Conservation (phyloP, 108 stramenopile genomes). For the Fragilaria crotonensis region DNA sequence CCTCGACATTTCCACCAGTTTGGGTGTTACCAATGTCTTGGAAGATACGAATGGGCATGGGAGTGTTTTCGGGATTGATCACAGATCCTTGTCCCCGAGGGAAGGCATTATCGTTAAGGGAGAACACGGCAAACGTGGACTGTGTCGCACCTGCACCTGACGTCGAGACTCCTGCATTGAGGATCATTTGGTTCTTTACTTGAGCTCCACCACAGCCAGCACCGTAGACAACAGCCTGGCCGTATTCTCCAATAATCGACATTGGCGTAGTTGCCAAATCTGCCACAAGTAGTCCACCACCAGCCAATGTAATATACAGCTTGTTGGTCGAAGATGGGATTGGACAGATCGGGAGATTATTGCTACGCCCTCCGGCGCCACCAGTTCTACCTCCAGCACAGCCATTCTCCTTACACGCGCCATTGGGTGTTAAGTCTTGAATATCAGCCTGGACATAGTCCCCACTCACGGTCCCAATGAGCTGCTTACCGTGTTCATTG, state of each 20-base stretch:
- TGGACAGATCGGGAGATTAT: conserved; percentile 32
- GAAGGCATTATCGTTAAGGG: conserved; percentile 11
- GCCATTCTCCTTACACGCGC: conserved; percentile 20
- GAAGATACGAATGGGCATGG: conserved; percentile 5
- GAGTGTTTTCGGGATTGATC: background rate
- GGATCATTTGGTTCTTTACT: conserved; percentile 4
- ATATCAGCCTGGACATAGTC: conserved; percentile 12
- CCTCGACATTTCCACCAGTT: conserved; percentile 13
- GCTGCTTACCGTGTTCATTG: conserved; percentile 17
- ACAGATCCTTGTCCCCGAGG: background rate
- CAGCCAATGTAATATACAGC: conserved; percentile 16
- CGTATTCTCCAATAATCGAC: conserved; percentile 27
- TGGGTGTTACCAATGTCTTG: conserved; percentile 16
- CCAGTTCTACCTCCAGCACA: background rate
- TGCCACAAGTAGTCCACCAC: conserved; percentile 22
- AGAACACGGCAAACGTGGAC: conserved; percentile 12
- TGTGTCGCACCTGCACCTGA: conserved; percentile 6
- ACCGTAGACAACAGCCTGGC: conserved; percentile 12
- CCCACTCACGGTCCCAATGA: conserved; percentile 16
- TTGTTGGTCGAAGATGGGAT: conserved; percentile 1
- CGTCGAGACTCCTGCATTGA: conserved; percentile 20
- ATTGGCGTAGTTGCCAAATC: conserved; percentile 19
- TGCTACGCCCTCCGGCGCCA: conserved; percentile 9
- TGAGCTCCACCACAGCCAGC: conserved; percentile 23
- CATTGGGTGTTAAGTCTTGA: conserved; percentile 17